These are phyloP conservation scores for Diaporthe caulivora DNA, from an alignment of 2,329 filamentous ascomycete genomes.

Conservation along the genomic window DNA sequence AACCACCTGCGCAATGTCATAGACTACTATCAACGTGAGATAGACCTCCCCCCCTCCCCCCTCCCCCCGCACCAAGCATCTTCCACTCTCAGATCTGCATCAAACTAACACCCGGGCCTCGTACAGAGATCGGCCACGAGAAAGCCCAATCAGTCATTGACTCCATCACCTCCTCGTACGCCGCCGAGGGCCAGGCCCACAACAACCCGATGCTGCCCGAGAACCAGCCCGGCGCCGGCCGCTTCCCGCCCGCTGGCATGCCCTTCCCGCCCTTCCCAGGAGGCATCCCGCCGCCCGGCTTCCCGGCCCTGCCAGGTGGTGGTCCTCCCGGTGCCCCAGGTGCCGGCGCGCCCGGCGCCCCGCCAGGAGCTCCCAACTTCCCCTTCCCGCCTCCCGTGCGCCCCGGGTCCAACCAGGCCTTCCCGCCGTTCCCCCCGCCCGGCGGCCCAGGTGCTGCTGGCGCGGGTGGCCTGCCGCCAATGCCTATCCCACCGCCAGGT, in stretches of 20 bases:
- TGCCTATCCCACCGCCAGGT: constrained; percentile 55
- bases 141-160: constrained; percentile 99
- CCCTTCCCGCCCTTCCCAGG: constrained; percentile 46
- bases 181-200: constrained; percentile 89
- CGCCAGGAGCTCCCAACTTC: constrained; percentile 2
- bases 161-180: constrained; percentile 95
- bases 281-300: constrained; percentile 47
- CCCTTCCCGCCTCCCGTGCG: constrained; percentile 40
- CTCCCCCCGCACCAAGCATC: background rate
- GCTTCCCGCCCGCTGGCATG: constrained; percentile 50
- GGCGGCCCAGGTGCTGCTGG: constrained; percentile 24
- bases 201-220: constrained; percentile 86
- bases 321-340: background rate
- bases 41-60: background rate
- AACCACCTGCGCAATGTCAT: constrained; percentile 98
- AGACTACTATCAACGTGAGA: constrained; percentile 94
- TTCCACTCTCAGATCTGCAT: too few relatives aligned
- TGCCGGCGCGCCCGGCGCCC: constrained; percentile 17
- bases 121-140: constrained; percentile 92
- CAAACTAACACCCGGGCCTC: constrained; percentile 1
- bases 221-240: constrained; percentile 71
- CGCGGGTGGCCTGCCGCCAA: constrained; percentile 42
- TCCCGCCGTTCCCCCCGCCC: constrained; percentile 50
- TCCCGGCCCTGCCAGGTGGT: constrained; percentile 41
- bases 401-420: constrained; percentile 47